phyloP scores from a whole-genome alignment of 768 basidiomycete species.

The Hortiboletus campestris region DNA sequence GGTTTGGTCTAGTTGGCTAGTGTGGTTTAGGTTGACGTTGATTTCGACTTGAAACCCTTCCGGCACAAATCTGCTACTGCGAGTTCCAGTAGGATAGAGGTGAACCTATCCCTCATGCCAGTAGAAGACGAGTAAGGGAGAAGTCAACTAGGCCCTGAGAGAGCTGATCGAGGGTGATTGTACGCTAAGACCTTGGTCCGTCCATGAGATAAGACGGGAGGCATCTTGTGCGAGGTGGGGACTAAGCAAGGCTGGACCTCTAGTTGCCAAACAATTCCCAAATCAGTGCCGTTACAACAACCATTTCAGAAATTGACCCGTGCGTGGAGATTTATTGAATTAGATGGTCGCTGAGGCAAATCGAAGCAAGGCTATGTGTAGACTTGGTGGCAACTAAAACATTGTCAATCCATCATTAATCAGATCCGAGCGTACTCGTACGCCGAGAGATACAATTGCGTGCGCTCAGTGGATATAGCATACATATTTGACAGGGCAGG shows the following conservation, averaged over 20 bases:
- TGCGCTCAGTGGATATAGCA: background rate
- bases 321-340: background rate
- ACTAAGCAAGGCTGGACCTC: background rate
- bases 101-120: background rate
- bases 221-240: slow-evolving; percentile 51
- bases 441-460: too few relatives aligned
- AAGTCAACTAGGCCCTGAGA: slow-evolving; percentile 60
- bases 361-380: background rate
- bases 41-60: background rate
- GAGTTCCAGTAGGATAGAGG: background rate
- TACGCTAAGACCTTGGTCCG: slow-evolving; percentile 79
- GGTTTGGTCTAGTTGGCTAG: too few relatives aligned
- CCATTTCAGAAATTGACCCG: too few relatives aligned
- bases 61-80: background rate
- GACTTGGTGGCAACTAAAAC: background rate
- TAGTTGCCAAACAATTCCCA: background rate
- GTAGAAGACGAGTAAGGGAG: background rate
- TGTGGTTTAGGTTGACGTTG: too few relatives aligned
- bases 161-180: slow-evolving; percentile 58
- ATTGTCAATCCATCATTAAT: background rate
- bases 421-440: background rate
- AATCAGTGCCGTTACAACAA: too few relatives aligned
- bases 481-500: background rate
- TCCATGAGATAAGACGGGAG: slow-evolving; percentile 46
- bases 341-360: too few relatives aligned